These are phyloP conservation scores for Ophiocordyceps sinensis DNA, from an alignment of 2,329 filamentous ascomycete genomes.

Conservation along the genomic window DNA sequence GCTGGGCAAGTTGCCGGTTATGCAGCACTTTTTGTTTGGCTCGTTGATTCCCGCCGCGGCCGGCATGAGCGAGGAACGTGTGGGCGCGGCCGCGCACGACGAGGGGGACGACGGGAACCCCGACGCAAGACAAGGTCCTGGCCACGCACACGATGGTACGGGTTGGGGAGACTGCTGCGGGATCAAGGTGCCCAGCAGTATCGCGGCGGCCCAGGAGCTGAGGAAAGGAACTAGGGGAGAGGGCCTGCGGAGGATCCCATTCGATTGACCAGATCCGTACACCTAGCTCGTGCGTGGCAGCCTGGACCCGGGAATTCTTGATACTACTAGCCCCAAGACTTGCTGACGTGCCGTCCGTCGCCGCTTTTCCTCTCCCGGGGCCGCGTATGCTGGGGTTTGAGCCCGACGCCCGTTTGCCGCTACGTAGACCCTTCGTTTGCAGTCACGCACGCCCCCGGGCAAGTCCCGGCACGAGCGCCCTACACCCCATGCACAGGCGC, in stretches of 20 bases:
- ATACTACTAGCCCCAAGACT: too few species aligned
- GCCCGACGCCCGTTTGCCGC: too few species aligned
- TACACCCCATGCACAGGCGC: too few species aligned
- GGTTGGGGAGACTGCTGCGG: constrained; percentile 96
- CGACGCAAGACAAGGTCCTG: constrained; percentile 30
- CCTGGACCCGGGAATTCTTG: too few species aligned
- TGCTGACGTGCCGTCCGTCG: too few species aligned
- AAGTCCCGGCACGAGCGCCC: too few species aligned
- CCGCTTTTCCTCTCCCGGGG: too few species aligned
- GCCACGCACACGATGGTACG: constrained; percentile 47
- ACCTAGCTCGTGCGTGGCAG: too few species aligned
- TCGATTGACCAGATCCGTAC: constrained; percentile 41
- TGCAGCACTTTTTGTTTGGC: constrained; percentile 97
- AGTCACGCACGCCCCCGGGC: too few species aligned
- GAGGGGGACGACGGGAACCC: constrained; percentile 40
- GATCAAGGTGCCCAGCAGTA: constrained; percentile 88
- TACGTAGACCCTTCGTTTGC: too few species aligned
- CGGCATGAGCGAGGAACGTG: constrained; percentile 61
- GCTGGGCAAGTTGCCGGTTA: constrained; percentile 82
- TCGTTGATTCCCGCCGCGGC: constrained; percentile 65
- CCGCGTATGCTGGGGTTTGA: too few species aligned
- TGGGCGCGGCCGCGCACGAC: constrained; percentile 24
- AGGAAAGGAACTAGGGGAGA: constrained; percentile 53
- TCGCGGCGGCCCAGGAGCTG: constrained; percentile 82
- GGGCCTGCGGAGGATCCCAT: constrained; percentile 60